These are phyloP conservation scores for Suhomyces wounanorum DNA, from an alignment of 1,139 yeast genomes.

Conservation along the genomic window DNA sequence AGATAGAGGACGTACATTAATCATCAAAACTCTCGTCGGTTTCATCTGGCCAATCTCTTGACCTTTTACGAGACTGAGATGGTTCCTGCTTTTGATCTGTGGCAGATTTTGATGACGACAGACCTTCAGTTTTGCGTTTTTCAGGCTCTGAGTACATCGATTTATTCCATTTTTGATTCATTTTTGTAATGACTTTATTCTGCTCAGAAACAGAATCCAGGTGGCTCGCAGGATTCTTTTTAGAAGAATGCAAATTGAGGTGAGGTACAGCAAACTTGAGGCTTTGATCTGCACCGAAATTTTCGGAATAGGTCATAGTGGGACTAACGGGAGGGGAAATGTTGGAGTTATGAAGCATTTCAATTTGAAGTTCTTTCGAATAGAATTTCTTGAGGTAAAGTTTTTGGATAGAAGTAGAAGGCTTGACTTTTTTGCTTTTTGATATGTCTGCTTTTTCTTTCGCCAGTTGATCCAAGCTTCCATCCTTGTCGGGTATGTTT, in stretches of 20 bases:
- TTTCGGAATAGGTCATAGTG: conserved; percentile 10
- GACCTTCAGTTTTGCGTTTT: conserved; percentile 1
- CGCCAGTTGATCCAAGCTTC: not conserved
- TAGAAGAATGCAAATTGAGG: conserved; percentile 4
- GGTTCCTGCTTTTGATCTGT: not conserved
- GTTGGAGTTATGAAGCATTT: conserved; percentile 23
- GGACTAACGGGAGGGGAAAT: conserved; percentile 16
- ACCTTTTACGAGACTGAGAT: conserved; percentile 18
- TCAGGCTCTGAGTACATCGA: conserved; percentile 14
- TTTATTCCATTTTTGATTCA: conserved; percentile 43
- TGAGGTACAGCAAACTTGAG: conserved; percentile 10
- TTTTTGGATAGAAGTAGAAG: conserved; percentile 14
- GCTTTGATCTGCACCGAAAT: conserved; percentile 3
- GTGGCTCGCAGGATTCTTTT: not conserved
- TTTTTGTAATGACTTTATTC: conserved; percentile 36
- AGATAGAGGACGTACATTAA: conserved; percentile 11
- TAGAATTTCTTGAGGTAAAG: conserved; percentile 34
- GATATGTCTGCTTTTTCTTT: not conserved
- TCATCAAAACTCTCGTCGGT: conserved; percentile 23
- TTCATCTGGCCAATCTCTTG: conserved; percentile 25
- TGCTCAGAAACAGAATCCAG: conserved; percentile 26
- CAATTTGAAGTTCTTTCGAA: conserved; percentile 44
- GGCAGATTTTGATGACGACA: not conserved
- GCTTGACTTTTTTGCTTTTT: conserved; percentile 12
- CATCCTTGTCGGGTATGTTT: conserved; percentile 5